Evolutionary conservation across 257 asterid genomes (phyloP).

Genomic region (Cordia subcordata): DNA sequence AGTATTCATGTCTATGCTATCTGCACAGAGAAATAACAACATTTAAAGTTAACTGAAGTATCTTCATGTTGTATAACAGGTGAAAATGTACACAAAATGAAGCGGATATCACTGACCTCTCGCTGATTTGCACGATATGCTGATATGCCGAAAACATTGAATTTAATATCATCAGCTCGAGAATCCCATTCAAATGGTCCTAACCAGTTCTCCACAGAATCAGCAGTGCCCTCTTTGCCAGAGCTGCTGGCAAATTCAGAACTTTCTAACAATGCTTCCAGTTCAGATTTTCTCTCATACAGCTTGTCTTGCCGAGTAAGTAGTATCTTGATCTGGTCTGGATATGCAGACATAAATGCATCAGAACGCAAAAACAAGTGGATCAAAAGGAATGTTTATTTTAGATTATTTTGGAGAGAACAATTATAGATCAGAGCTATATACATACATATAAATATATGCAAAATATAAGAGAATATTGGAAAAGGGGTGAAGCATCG

Average conservation of each 20-base stretch:
- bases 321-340: slow-evolving; percentile 73
- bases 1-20: no score
- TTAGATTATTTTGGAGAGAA: slow-evolving; percentile 1
- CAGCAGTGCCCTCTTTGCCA: slow-evolving; percentile 47
- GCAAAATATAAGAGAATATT: no score
- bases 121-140: slow-evolving; percentile 88
- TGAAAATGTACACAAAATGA: neutral
- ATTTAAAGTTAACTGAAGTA: no score
- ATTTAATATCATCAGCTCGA: slow-evolving; percentile 75
- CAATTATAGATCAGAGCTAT: neutral
- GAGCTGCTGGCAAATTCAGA: slow-evolving; percentile 48
- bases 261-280: slow-evolving; percentile 60
- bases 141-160: slow-evolving; percentile 83
- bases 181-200: slow-evolving; percentile 79
- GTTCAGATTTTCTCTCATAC: slow-evolving; percentile 68
- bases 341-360: slow-evolving; percentile 11
- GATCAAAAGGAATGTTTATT: neutral
- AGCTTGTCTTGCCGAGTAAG: slow-evolving; percentile 77
- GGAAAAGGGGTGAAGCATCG: no score
- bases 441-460: neutral
- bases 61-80: neutral
- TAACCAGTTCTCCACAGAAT: slow-evolving; percentile 69
- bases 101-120: slow-evolving; percentile 51
- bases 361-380: slow-evolving; percentile 4
- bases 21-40: no score